Base-by-base conservation (phyloP, 2,329 filamentous ascomycete species). In the Sporothrix brunneoviolacea region DNA sequence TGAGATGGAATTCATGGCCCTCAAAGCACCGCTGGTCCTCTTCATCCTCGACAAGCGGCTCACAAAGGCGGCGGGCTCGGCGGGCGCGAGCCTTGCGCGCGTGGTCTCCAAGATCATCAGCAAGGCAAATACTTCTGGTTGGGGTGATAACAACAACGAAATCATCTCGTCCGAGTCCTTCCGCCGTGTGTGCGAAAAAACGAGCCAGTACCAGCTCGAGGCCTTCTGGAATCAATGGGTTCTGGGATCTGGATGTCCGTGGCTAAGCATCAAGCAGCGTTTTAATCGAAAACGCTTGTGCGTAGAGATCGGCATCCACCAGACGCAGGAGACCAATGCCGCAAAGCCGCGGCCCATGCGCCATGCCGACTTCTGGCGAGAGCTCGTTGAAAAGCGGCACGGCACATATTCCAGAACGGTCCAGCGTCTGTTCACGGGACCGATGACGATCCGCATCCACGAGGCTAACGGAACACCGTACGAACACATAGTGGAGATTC, bases 201-300 rank as follows among this genome's bases (percentile, higher is more conserved):
- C 91, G 33, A 88, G 88, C 12, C 88, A 93, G 61, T 85, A 86
- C 54, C 57, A 56, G 24, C 78, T 96, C 0, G 93, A 98, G 55
- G 76, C 81, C 1, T 97, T 98, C 64, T 97, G 94, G 76, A 82
- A 84, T 38, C 91, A 98, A 63, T 98, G 91, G 91, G 80, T 98
- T 0, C 80, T 85, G 56, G 85, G 87, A 10, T 84, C 89, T 15
- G 94, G 94, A 1, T 97, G 91, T 60, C 93, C 94, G 0, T 80
- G 83, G 37, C 95, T 98, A 59, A 77, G 85, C 43, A 87, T 95
- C 43, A 86, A 83, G 35, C 91, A 95, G 58, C 80, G 84, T 16
- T 98, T 98, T 70, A 98, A 98, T 64, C 97, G 97, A 72, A 98
- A 98, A 71, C 87, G 94, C 59, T 76, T 97, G 4, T 91, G 91